Evolutionary conservation across 2,329 filamentous ascomycete species (phyloP).

Genomic region (Helotiales sp.): DNA sequence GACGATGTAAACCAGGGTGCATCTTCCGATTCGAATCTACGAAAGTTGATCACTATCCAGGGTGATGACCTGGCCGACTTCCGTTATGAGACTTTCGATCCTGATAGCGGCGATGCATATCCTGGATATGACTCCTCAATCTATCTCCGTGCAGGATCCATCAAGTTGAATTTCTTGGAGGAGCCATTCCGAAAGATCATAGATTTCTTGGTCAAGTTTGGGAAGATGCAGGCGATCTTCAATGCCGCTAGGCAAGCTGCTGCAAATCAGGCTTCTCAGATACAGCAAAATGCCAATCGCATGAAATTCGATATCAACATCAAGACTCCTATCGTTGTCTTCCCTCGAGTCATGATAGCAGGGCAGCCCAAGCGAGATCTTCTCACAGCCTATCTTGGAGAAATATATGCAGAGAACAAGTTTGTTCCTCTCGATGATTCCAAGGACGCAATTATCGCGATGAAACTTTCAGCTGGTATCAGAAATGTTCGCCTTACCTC

Average conservation of each 20-base stretch:
- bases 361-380: conserved; percentile 77
- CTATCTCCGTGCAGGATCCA: conserved; percentile 86
- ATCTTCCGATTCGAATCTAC: conserved; percentile 76
- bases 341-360: conserved; percentile 77
- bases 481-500: conserved; percentile 91
- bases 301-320: conserved; percentile 94
- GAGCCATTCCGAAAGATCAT: conserved; percentile 98
- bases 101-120: conserved; percentile 70
- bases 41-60: conserved; percentile 90
- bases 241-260: conserved; percentile 96
- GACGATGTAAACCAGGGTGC: conserved; percentile 95
- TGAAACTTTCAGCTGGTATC: conserved; percentile 89
- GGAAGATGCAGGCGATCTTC: conserved; percentile 99
- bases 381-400: conserved; percentile 90
- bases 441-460: conserved; percentile 74
- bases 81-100: conserved; percentile 93
- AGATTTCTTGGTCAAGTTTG: conserved; percentile 97
- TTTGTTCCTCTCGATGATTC: conserved; percentile 86
- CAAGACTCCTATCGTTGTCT: conserved; percentile 94
- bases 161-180: conserved; percentile 96
- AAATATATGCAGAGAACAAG: conserved; percentile 95
- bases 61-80: conserved; percentile 96
- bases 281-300: conserved; percentile 87
- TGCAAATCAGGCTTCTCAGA: conserved; percentile 88
- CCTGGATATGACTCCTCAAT: conserved; percentile 95